A percentile compares a stretch with the other conserved stretches of the same genome.
phyloP scores from a whole-genome alignment of 2,329 filamentous ascomycete genomes.

The Talaromyces sp. region DNA sequence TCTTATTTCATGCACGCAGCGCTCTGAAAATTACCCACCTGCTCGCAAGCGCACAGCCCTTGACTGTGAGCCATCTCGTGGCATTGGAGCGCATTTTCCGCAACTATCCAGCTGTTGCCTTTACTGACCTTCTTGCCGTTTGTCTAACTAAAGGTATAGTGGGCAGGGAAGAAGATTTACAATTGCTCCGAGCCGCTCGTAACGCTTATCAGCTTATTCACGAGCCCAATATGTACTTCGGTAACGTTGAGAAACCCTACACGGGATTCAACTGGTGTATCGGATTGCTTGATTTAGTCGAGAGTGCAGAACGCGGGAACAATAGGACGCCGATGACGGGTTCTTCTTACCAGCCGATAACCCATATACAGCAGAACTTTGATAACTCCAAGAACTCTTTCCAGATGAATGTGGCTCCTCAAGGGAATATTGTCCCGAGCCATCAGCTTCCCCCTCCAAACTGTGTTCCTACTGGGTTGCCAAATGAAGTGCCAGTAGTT shows the following conservation, averaged over 20 bases:
- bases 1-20: slow-evolving; percentile 8
- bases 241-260: not conserved
- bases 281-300: not conserved
- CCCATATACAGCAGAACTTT: not conserved
- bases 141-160: slow-evolving; percentile 1
- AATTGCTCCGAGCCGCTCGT: not conserved
- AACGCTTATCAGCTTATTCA: slow-evolving; percentile 3
- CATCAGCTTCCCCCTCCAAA: not conserved
- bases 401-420: not conserved
- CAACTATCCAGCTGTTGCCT: slow-evolving; percentile 10
- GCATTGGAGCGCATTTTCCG: slow-evolving; percentile 6
- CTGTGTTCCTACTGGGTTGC: not conserved
- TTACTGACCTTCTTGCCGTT: slow-evolving; percentile 2
- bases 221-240: slow-evolving; percentile 5
- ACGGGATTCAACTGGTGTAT: not conserved
- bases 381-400: not conserved
- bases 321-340: not conserved
- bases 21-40: not conserved
- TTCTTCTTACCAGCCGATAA: not conserved
- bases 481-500: not conserved
- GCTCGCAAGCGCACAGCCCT: not conserved
- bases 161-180: slow-evolving; percentile 1
- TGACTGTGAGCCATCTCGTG: slow-evolving; percentile 1
- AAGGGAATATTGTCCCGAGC: not conserved
- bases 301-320: not conserved